A percentile compares a stretch with the other conserved stretches of the same genome.
phyloP scores from a whole-genome alignment of 1,139 yeast species.

The Debaryomyces coudertii region DNA sequence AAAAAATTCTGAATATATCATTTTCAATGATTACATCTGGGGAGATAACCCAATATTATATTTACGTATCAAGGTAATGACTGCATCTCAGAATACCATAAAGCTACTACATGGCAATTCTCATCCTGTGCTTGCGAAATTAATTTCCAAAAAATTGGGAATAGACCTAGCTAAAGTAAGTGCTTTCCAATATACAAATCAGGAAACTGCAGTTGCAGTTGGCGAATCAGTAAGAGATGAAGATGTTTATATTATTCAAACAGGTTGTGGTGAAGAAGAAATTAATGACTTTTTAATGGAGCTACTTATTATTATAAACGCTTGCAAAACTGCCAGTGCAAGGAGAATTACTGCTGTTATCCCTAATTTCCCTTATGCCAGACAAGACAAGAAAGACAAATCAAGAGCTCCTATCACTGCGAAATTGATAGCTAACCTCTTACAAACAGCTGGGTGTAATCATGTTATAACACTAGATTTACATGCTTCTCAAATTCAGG shows the following conservation, averaged over 20 bases:
- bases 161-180: slow-evolving; percentile 62
- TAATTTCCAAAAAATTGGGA: slow-evolving; percentile 64
- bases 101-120: slow-evolving; percentile 88
- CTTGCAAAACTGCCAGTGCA: slow-evolving; percentile 94
- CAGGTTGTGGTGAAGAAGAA: slow-evolving; percentile 73
- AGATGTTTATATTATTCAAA: slow-evolving; percentile 89
- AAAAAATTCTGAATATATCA: neutral
- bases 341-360: slow-evolving; percentile 92
- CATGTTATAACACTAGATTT: slow-evolving; percentile 97
- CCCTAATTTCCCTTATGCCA: slow-evolving; percentile 95
- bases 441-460: slow-evolving; percentile 94
- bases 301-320: slow-evolving; percentile 86
- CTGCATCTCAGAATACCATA: slow-evolving; percentile 57
- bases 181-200: slow-evolving; percentile 72
- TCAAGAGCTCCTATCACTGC: slow-evolving; percentile 98
- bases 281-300: slow-evolving; percentile 91
- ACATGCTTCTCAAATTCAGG: slow-evolving; percentile 97
- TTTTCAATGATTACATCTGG: neutral
- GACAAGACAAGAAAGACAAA: slow-evolving; percentile 97
- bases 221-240: slow-evolving; percentile 97
- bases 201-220: slow-evolving; percentile 89
- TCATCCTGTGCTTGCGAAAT: slow-evolving; percentile 78
- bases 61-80: slow-evolving; percentile 10
- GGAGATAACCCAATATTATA: neutral
- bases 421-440: slow-evolving; percentile 91